These are phyloP conservation scores for Helenozyma rhizophorensis DNA, from an alignment of 805 yeast species.

Conservation along the genomic window DNA sequence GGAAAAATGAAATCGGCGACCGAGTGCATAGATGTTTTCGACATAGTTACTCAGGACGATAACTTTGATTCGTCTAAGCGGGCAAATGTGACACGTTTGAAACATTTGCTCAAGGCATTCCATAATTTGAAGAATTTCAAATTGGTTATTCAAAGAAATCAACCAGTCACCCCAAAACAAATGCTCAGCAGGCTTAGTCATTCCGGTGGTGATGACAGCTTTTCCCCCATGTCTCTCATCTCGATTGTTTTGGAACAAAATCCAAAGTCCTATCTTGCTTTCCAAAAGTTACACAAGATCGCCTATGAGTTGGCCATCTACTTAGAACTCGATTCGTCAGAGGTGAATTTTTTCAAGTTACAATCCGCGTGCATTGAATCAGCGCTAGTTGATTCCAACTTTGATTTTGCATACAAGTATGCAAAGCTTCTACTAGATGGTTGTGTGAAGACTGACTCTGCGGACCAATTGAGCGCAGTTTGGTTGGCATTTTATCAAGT, in stretches of 20 bases:
- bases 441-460: constrained; percentile 8
- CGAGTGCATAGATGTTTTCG: constrained; percentile 25
- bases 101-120: constrained; percentile 36
- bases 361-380: constrained; percentile 59
- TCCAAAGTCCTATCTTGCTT: constrained; percentile 44
- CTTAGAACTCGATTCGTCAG: constrained; percentile 20
- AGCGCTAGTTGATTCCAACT: constrained; percentile 60
- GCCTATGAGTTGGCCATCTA: constrained; percentile 39
- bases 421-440: constrained; percentile 35
- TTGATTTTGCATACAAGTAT: constrained; percentile 49
- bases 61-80: constrained; percentile 2
- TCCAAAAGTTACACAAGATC: constrained; percentile 38
- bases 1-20: constrained; percentile 25
- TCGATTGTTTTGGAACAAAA: constrained; percentile 51
- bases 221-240: constrained; percentile 23
- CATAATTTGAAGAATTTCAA: constrained; percentile 32
- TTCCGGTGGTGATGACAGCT: constrained; percentile 5
- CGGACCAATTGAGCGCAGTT: constrained; percentile 23
- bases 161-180: constrained; percentile 15
- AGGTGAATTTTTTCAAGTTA: constrained; percentile 27
- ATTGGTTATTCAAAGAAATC: constrained; percentile 14
- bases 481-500: constrained; percentile 80
- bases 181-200: constrained; percentile 10
- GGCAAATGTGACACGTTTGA: constrained; percentile 16
- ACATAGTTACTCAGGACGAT: constrained; percentile 5